Conservation (phyloP, 371 early-diverging fungal genomes). For the Dinochytrium kinnereticum region DNA sequence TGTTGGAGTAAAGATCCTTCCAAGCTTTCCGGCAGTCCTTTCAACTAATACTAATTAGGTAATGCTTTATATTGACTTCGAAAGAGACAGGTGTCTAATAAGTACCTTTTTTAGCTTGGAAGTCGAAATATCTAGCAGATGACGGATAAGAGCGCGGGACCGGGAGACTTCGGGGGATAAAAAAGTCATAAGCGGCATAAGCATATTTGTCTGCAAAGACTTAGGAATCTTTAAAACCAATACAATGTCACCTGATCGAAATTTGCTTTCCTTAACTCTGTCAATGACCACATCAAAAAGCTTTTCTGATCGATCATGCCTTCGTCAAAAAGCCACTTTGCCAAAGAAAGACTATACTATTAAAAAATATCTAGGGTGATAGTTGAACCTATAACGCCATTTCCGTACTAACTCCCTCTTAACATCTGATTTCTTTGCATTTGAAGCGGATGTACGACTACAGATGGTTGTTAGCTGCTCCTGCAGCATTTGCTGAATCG, state of each 20-base stretch:
- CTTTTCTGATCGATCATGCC: conserved; percentile 8
- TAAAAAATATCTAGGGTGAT: neutral
- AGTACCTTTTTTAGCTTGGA: neutral
- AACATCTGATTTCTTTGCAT: neutral
- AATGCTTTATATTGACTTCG: neutral
- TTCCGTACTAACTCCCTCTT: neutral
- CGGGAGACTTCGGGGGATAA: neutral
- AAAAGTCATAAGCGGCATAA: neutral
- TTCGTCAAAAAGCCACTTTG: conserved; percentile 13
- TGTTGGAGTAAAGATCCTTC: conserved; percentile 3
- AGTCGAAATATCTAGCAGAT: neutral
- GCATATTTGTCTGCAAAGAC: neutral
- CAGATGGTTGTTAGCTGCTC: neutral
- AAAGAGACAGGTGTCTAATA: no score
- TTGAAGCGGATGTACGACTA: neutral
- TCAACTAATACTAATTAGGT: neutral
- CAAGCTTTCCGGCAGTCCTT: neutral
- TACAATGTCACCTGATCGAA: conserved; percentile 8
- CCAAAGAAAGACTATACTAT: neutral
- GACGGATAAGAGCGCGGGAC: conserved; percentile 4
- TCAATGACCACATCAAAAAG: conserved; percentile 18
- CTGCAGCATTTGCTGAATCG: neutral
- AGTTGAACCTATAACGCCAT: conserved; percentile 5
- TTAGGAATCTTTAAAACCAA: neutral
- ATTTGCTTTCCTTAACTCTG: neutral